Evolutionary conservation across 495 filamentous ascomycete species (phyloP), one percentile per base, ranked within the genome.

Genomic region (Parathielavia appendiculata): DNA sequence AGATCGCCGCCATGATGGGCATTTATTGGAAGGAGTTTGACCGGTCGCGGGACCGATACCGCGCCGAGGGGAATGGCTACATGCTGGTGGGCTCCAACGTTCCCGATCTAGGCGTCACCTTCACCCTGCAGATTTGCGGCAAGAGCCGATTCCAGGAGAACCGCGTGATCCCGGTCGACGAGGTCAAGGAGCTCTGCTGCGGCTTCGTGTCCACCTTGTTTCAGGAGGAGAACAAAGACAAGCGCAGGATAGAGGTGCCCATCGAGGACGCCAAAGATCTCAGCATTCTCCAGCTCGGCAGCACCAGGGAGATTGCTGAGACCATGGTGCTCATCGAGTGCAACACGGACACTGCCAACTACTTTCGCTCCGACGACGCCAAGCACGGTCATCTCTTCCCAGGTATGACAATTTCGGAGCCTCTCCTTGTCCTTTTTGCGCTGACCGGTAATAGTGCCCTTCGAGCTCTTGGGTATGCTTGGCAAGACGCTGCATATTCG

Each of bases 391-490:
- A 81, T 50, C 65, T 81, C 2, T 81, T 79, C n/a, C 74, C 78
- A 44, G 67, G 78, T 78, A 66, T 16, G 49, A 10, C 5, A 2
- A 20, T 19, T 11, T 6, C n/a, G 1, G 9, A 5, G 13, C 34
- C 35, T 23, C 3, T 51, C 5, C 46, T 32, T 32, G 13, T 14
- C 22, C 22, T 19, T 23, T 30, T 34, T 8, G 14, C 30, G 35
- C 56, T 68, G 40, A 69, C 44, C 41, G n/a, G 40, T n/a, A n/a
- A 2, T 61, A 80, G 77, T 80, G 1, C 68, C 77, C 4, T 80
- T 81, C 39, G 78, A 81, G 57, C 62, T 81, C 11, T 62, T 81
- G 34, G 78, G 76, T 14, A 81, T 81, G 78, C 65, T 81, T 6
- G 72, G 73, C 50, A 72, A 73, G n/a, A 70, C 68, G 3, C 61